Evolutionary conservation across 306 rosid genomes (phyloP).

Genomic region (Trifolium subterraneum): DNA sequence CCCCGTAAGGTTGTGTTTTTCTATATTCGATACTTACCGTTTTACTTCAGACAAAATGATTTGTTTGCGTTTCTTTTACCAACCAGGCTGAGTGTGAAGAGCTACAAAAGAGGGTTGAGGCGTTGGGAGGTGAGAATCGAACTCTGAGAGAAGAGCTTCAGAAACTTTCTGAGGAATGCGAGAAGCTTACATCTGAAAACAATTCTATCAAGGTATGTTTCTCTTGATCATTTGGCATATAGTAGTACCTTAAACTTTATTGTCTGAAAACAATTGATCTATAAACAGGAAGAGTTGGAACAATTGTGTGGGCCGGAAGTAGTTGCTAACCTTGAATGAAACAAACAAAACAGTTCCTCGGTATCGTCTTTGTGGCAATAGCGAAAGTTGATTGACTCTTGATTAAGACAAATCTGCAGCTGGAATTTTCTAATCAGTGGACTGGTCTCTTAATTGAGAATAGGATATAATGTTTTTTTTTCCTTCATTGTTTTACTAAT

Average conservation of each 20-base stretch:
- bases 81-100: constrained; percentile 96
- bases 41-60: constrained; percentile 12
- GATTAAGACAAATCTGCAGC: constrained; percentile 44
- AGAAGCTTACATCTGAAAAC: constrained; percentile 85
- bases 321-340: constrained; percentile 66
- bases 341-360: constrained; percentile 11
- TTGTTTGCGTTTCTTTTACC: constrained; percentile 36
- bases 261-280: constrained; percentile 12
- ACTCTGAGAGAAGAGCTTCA: constrained; percentile 80
- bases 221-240: background rate
- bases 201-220: constrained; percentile 70
- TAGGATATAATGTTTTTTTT: constrained; percentile 51
- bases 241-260: background rate
- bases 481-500: constrained; percentile 48
- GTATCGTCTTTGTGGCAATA: constrained; percentile 42
- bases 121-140: constrained; percentile 71
- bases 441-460: constrained; percentile 47
- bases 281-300: constrained; percentile 83
- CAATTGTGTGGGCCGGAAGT: constrained; percentile 80
- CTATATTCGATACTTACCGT: constrained; percentile 14
- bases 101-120: constrained; percentile 83
- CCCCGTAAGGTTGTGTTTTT: background rate
- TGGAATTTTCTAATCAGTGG: constrained; percentile 51
- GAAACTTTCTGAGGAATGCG: constrained; percentile 86
- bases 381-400: constrained; percentile 34